Percentiles rank a stretch among this genome's conserved stretches.
phyloP scores from a whole-genome alignment of 768 basidiomycete species.

The Termitomyces sp. region DNA sequence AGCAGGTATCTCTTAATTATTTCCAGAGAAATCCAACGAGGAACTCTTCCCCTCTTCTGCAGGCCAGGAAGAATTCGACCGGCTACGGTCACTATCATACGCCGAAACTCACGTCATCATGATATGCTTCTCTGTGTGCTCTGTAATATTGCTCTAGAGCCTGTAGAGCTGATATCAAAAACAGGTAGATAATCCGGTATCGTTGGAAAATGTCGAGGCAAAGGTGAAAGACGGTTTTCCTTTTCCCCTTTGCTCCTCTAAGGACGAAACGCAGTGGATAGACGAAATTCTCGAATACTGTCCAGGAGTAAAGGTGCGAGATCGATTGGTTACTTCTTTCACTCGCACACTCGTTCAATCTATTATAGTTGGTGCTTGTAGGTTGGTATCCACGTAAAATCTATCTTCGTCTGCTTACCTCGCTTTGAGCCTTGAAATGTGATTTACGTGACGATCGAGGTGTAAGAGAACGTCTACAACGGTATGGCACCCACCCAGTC shows the following conservation, averaged over 20 bases:
- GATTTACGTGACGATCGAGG: conserved; percentile 85
- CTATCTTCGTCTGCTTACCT: conserved; percentile 2
- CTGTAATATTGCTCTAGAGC: conserved; percentile 8
- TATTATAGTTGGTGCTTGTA: conserved; percentile 73
- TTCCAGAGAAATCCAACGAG: background rate
- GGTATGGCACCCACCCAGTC: conserved; percentile 67
- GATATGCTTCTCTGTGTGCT: conserved; percentile 88
- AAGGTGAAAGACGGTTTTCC: conserved; percentile 50
- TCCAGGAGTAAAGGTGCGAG: conserved; percentile 85
- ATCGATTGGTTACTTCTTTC: background rate
- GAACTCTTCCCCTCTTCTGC: conserved; percentile 12
- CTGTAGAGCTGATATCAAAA: background rate
- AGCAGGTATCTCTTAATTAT: conserved; percentile 61
- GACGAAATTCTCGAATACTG: conserved; percentile 91
- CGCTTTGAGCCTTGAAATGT: conserved; percentile 81
- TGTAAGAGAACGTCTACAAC: conserved; percentile 67
- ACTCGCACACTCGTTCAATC: conserved; percentile 3
- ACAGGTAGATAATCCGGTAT: conserved; percentile 91
- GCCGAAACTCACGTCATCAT: conserved; percentile 96
- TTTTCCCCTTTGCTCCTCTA: background rate
- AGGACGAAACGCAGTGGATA: conserved; percentile 65
- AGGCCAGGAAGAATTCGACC: conserved; percentile 97
- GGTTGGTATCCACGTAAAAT: conserved; percentile 50
- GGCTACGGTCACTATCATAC: conserved; percentile 90
- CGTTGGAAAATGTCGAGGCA: conserved; percentile 91